These are phyloP conservation scores for Boletus nobilissimus DNA, from an alignment of 1,284 basidiomycete genomes.

Conservation along the genomic window DNA sequence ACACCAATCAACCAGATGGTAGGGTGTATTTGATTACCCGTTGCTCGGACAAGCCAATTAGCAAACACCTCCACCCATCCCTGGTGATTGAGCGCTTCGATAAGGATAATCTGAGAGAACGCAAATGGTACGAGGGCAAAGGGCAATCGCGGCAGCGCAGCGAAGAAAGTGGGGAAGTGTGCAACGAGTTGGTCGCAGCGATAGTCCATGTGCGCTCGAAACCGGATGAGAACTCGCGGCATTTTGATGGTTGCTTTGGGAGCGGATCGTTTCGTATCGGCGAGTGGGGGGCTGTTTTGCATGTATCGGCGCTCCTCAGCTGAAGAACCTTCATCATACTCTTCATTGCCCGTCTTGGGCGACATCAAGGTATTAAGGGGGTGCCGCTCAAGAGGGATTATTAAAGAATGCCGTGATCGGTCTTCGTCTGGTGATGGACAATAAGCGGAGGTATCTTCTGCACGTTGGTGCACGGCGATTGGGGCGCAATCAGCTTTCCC, in stretches of 20 bases:
- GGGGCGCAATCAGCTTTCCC: too few species aligned
- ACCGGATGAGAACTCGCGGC: background rate
- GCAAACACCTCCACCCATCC: background rate
- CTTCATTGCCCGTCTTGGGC: too few species aligned
- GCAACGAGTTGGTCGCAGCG: background rate
- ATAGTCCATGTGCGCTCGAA: too few species aligned
- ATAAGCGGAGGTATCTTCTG: too few species aligned
- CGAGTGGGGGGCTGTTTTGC: background rate
- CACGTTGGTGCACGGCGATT: too few species aligned
- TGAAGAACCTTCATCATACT: too few species aligned
- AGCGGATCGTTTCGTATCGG: background rate
- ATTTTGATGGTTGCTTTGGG: background rate
- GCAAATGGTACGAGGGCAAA: background rate
- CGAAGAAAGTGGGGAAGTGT: background rate
- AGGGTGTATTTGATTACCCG: background rate
- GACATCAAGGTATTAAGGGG: too few species aligned
- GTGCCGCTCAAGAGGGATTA: too few species aligned
- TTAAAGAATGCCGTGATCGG: too few species aligned
- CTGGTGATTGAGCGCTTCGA: background rate
- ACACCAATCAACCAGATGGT: background rate
- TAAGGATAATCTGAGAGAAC: background rate
- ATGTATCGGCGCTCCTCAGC: too few species aligned
- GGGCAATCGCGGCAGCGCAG: background rate
- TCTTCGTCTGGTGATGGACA: too few species aligned
- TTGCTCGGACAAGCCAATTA: background rate